These are phyloP conservation scores for Aspergillus aculeatus DNA, from an alignment of 2,329 filamentous ascomycete species.

Conservation along the genomic window DNA sequence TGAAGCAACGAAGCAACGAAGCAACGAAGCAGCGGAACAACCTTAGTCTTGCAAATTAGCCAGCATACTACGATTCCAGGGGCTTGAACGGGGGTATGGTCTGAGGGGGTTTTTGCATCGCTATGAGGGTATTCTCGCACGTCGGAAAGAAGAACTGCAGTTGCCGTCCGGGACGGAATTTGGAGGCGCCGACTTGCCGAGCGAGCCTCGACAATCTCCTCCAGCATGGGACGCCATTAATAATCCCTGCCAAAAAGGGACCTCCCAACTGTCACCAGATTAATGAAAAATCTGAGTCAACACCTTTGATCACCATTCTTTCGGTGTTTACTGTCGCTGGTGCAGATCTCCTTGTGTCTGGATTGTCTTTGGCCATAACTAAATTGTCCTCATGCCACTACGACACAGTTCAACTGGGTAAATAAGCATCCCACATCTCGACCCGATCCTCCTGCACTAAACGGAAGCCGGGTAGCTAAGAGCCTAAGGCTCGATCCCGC, in stretches of 20 bases:
- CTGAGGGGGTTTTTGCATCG: not conserved
- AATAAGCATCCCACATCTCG: conserved; percentile 3
- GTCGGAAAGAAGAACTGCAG: not conserved
- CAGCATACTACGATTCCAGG: not conserved
- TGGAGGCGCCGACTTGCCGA: not conserved
- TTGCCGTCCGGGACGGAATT: not conserved
- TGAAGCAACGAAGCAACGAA: not conserved
- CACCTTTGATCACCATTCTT: not conserved
- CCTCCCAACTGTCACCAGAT: not conserved
- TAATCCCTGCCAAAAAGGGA: not conserved
- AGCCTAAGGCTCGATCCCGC: conserved; percentile 3
- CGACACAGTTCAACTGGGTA: not conserved
- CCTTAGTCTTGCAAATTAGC: not conserved
- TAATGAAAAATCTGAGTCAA: not conserved
- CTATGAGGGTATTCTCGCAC: not conserved
- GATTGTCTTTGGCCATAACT: not conserved
- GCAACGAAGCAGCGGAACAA: not conserved
- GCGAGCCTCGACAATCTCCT: not conserved
- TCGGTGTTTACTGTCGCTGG: not conserved
- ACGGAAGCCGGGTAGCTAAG: conserved; percentile 1
- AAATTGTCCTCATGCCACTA: not conserved
- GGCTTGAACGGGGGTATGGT: not conserved
- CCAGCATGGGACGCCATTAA: not conserved
- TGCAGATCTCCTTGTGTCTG: not conserved
- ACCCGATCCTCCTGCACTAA: conserved; percentile 4